Percentiles rank a stretch among this genome's conserved stretches.
Evolutionary conservation across 352 stramenopile genomes (phyloP).

Genomic region (Globisporangium camurandrum): DNA sequence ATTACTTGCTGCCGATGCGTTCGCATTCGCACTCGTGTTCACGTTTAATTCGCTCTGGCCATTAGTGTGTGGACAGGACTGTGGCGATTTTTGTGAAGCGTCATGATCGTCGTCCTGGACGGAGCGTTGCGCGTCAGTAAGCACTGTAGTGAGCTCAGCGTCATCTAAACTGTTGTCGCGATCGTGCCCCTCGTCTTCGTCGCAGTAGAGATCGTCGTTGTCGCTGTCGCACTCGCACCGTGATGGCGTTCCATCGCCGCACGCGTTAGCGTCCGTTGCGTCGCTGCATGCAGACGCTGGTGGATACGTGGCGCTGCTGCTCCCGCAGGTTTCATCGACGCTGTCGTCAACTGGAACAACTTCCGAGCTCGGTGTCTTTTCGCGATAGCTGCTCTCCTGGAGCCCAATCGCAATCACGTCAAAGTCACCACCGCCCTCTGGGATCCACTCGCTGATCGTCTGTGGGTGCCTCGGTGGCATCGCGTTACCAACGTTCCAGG

Average conservation of each 20-base stretch:
- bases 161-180: conserved; percentile 25
- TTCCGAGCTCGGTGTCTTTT: conserved; percentile 19
- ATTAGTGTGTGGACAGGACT: background rate
- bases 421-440: conserved; percentile 62
- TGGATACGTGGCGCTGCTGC: background rate
- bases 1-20: background rate
- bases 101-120: background rate
- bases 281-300: background rate
- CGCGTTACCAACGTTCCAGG: conserved; percentile 85
- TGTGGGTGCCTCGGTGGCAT: conserved; percentile 57
- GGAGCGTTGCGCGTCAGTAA: conserved; percentile 1
- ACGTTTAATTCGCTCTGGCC: background rate
- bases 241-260: background rate
- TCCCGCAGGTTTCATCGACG: background rate
- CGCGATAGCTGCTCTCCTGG: conserved; percentile 76
- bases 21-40: background rate
- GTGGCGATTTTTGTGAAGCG: conserved; percentile 1
- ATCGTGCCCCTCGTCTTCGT: conserved; percentile 28
- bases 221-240: conserved; percentile 17
- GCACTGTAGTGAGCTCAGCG: conserved; percentile 15
- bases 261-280: background rate
- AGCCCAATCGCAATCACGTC: conserved; percentile 80
- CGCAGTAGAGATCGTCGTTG: conserved; percentile 9
- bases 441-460: conserved; percentile 62
- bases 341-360: background rate